These are phyloP conservation scores for Capsicum pubescens DNA, from an alignment of 257 asterid genomes.

Conservation along the genomic window DNA sequence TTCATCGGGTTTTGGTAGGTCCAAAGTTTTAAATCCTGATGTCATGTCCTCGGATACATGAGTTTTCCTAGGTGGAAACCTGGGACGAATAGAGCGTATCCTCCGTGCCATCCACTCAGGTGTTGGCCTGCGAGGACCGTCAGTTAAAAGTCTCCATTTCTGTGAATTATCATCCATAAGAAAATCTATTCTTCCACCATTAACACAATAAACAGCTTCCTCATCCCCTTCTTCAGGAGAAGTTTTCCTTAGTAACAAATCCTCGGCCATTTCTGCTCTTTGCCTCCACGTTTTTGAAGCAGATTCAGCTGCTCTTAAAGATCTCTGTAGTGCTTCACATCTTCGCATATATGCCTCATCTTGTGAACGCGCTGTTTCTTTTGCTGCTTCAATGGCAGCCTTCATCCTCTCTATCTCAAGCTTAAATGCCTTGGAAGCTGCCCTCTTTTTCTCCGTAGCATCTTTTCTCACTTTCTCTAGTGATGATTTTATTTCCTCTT, in stretches of 20 bases:
- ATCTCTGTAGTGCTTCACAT: conserved; percentile 50
- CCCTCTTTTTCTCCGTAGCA: conserved; percentile 40
- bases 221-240: conserved; percentile 34
- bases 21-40: conserved; percentile 40
- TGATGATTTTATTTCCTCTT: conserved; percentile 43
- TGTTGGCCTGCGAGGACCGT: conserved; percentile 52
- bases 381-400: conserved; percentile 50
- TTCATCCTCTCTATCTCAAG: conserved; percentile 44
- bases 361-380: conserved; percentile 40
- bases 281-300: conserved; percentile 45
- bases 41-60: conserved; percentile 38
- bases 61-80: conserved; percentile 51
- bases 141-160: conserved; percentile 49
- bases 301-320: conserved; percentile 49
- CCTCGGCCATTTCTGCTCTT: conserved; percentile 47
- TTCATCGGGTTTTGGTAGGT: conserved; percentile 48
- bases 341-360: conserved; percentile 45
- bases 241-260: conserved; percentile 33
- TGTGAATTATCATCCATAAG: conserved; percentile 47
- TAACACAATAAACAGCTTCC: conserved; percentile 39
- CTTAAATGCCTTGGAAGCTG: conserved; percentile 49
- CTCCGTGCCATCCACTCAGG: conserved; percentile 53
- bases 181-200: conserved; percentile 49
- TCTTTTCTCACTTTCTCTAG: conserved; percentile 50
- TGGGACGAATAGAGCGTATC: conserved; percentile 44